phyloP scores from a whole-genome alignment of 192 early-diverging fungal genomes.

The Coemansia sp. region DNA sequence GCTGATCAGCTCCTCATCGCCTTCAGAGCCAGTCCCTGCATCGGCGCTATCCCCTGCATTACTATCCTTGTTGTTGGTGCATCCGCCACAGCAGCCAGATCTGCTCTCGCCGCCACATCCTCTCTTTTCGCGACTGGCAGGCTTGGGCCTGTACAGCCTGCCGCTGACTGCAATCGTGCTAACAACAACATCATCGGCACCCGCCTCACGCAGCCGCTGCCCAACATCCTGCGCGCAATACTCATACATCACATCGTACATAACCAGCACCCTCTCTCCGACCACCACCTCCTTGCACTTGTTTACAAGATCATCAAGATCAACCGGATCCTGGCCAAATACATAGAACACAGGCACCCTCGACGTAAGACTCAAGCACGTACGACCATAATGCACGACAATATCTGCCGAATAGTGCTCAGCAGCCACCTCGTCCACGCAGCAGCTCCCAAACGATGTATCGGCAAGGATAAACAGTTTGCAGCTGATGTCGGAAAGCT shows the following conservation, averaged over 20 bases:
- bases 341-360: conserved; percentile 84
- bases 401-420: conserved; percentile 83
- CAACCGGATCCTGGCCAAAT: conserved; percentile 77
- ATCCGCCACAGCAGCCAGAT: background rate
- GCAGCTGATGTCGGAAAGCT: conserved; percentile 26
- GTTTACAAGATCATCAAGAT: conserved; percentile 60
- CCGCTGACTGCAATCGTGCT: conserved; percentile 2
- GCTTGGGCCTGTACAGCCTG: conserved; percentile 15
- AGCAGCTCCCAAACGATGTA: conserved; percentile 97
- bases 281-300: conserved; percentile 52
- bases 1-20: background rate
- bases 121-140: background rate
- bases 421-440: conserved; percentile 96
- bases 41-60: background rate
- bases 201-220: background rate
- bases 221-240: conserved; percentile 57
- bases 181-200: background rate
- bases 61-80: background rate
- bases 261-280: conserved; percentile 60
- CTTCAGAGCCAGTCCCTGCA: background rate
- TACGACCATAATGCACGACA: conserved; percentile 94
- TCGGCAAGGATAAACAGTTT: conserved; percentile 86
- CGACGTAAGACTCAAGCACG: conserved; percentile 84
- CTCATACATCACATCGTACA: conserved; percentile 77
- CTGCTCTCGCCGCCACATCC: background rate